Evolutionary conservation across 2,329 filamentous ascomycete species (phyloP).

Genomic region (Fusarium begoniae): DNA sequence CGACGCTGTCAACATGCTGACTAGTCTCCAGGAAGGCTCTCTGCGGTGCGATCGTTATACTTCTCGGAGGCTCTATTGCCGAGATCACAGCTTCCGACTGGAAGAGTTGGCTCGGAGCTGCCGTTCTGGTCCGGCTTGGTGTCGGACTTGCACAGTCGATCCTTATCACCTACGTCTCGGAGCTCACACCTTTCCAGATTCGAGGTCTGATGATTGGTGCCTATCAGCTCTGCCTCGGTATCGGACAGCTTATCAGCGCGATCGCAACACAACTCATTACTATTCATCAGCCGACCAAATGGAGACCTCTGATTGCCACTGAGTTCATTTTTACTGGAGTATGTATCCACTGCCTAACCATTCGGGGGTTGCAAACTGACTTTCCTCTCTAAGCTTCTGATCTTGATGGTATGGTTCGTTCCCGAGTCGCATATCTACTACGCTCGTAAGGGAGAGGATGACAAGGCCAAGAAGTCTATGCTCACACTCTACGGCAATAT

Average conservation of each 20-base stretch:
- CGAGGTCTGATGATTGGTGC: constrained; percentile 18
- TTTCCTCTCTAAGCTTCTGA: background rate
- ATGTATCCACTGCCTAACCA: background rate
- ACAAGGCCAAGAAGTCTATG: background rate
- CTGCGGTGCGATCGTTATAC: background rate
- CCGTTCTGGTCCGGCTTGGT: background rate
- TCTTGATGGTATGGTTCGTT: background rate
- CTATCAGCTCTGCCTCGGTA: constrained; percentile 1
- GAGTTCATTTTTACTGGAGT: background rate
- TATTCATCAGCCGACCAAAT: background rate
- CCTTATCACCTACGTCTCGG: constrained; percentile 16
- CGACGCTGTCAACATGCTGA: background rate
- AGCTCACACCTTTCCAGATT: constrained; percentile 16
- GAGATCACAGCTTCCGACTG: background rate
- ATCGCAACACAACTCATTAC: background rate
- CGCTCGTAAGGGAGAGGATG: background rate
- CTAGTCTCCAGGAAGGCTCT: background rate
- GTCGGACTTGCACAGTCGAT: constrained; percentile 11
- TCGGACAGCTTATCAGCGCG: background rate
- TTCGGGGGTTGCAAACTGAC: background rate
- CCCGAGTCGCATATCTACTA: background rate
- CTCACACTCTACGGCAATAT: background rate
- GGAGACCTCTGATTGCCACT: background rate
- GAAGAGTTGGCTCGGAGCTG: background rate
- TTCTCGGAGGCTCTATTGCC: background rate